Base-by-base conservation (phyloP, 768 basidiomycete species). In the Lyophyllum shimeji region DNA sequence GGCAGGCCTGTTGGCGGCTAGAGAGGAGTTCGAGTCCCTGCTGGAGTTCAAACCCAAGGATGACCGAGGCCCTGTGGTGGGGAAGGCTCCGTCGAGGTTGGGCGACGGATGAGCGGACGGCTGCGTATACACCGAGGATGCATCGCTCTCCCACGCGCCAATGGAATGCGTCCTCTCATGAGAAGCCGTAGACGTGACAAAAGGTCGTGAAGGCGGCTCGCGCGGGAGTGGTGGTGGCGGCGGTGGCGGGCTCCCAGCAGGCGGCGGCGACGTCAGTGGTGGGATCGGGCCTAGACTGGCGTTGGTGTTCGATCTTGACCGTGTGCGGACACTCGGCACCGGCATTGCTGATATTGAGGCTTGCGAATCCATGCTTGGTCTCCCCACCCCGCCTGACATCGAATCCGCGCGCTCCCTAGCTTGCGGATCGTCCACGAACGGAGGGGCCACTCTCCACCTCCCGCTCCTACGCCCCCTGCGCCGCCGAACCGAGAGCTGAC, bases 121-220 rank as follows among this genome's bases (percentile, higher is more conserved):
- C 29, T 73, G 70, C 0, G 71, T 71, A 52, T 75, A 75, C 12
- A 76, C 65, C 5, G 71, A 72, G 9, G 64, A 12, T 2, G 20
- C 68, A 4, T 73, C 71, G 2, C 72, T 73, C 37, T 73, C 74
- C 20, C 50, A 29, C 9, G 5, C 29, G 29, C 29, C 29, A 4
- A 29, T 4, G 29, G 29, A 54, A 6, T 39, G 29, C n/a, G 15
- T 44, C 27, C 13, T 31, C 25, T 18, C 11, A 31, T 29, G 27
- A 3, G 8, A 20, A 8, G 39, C 2, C 15, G 3, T 4, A 5
- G 8, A n/a, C 39, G 39, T 5, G 5, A 4, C 45, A 15, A 21
- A 23, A 7, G 5, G 29, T 46, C 21, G 9, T 8, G 24, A 46
- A 46, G 21, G 45, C 9, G 46, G 8, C 24, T n/a, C n/a, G 24